Evolutionary conservation across 2,329 filamentous ascomycete species (phyloP).

Genomic region (Exophiala alcalophila): DNA sequence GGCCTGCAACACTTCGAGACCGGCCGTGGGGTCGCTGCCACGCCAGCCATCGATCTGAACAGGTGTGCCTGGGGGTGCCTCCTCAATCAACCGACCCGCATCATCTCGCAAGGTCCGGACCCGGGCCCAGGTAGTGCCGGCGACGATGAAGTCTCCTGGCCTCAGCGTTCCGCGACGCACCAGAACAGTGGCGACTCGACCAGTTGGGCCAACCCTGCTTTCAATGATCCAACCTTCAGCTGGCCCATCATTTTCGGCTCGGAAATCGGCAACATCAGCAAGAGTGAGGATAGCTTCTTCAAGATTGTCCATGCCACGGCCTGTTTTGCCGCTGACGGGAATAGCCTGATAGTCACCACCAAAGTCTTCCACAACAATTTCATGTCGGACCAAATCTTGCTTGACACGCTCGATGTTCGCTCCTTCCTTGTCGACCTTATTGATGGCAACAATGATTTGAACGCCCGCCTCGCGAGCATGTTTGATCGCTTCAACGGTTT

Average conservation of each 20-base stretch:
- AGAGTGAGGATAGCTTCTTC: slow-evolving; percentile 87
- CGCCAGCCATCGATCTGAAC: slow-evolving; percentile 96
- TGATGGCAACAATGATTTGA: slow-evolving; percentile 95
- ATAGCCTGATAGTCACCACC: slow-evolving; percentile 94
- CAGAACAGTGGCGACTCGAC: slow-evolving; percentile 83
- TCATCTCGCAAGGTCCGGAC: slow-evolving; percentile 85
- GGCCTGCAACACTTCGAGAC: slow-evolving; percentile 83
- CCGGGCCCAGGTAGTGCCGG: slow-evolving; percentile 81
- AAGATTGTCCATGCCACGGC: slow-evolving; percentile 82
- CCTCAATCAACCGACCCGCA: slow-evolving; percentile 66
- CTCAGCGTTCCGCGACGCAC: slow-evolving; percentile 83
- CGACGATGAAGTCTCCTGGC: slow-evolving; percentile 77
- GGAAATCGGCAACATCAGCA: slow-evolving; percentile 85
- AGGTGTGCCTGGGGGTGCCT: slow-evolving; percentile 82
- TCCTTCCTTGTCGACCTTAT: slow-evolving; percentile 89
- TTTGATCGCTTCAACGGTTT: slow-evolving; percentile 93
- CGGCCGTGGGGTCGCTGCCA: slow-evolving; percentile 72
- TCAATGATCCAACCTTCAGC: slow-evolving; percentile 95
- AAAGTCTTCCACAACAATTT: slow-evolving; percentile 89
- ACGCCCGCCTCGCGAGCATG: slow-evolving; percentile 84
- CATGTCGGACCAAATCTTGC: slow-evolving; percentile 75
- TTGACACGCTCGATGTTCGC: slow-evolving; percentile 81
- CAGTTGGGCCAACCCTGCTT: slow-evolving; percentile 78
- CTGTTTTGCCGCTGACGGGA: slow-evolving; percentile 88
- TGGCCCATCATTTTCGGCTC: slow-evolving; percentile 71